These are phyloP conservation scores for Adansonia madagascariensis DNA, from an alignment of 441 rosid species.

Conservation along the genomic window DNA sequence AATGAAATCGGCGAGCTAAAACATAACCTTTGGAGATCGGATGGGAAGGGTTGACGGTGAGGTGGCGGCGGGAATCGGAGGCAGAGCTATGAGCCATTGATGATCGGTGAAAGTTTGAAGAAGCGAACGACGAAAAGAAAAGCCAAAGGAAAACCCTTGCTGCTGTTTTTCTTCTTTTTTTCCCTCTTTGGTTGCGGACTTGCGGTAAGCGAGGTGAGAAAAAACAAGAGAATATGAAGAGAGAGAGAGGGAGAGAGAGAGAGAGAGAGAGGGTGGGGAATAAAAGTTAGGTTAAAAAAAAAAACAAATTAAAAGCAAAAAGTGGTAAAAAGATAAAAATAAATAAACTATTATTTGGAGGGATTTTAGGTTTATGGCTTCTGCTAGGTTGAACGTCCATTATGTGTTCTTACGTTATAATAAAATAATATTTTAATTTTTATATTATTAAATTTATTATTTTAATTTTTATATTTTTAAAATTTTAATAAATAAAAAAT, in stretches of 20 bases:
- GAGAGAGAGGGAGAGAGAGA: not conserved
- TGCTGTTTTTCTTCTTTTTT: slow-evolving; percentile 25
- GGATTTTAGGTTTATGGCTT: no score
- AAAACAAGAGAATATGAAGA: not conserved
- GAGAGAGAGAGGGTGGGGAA: slow-evolving; percentile 13
- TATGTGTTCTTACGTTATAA: no score
- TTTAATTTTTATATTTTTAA: no score
- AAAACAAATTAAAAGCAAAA: slow-evolving; percentile 10
- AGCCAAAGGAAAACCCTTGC: slow-evolving; percentile 28
- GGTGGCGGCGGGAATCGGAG: slow-evolving; percentile 61
- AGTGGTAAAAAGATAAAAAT: not conserved
- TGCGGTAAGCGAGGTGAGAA: slow-evolving; percentile 30
- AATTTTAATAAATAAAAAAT: no score
- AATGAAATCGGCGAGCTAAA: slow-evolving; percentile 20
- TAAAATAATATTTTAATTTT: no score
- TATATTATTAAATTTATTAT: no score
- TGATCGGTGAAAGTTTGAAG: slow-evolving; percentile 47
- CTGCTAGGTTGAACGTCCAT: no score
- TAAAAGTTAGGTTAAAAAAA: slow-evolving; percentile 28
- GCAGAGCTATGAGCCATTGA: slow-evolving; percentile 74
- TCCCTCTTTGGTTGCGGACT: slow-evolving; percentile 15
- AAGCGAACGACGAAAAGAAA: slow-evolving; percentile 16
- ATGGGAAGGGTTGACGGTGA: slow-evolving; percentile 73
- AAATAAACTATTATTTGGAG: no score
- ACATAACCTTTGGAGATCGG: slow-evolving; percentile 83